Evolutionary conservation across 805 yeast genomes (phyloP).

Genomic region (Candida pseudofarinosa): DNA sequence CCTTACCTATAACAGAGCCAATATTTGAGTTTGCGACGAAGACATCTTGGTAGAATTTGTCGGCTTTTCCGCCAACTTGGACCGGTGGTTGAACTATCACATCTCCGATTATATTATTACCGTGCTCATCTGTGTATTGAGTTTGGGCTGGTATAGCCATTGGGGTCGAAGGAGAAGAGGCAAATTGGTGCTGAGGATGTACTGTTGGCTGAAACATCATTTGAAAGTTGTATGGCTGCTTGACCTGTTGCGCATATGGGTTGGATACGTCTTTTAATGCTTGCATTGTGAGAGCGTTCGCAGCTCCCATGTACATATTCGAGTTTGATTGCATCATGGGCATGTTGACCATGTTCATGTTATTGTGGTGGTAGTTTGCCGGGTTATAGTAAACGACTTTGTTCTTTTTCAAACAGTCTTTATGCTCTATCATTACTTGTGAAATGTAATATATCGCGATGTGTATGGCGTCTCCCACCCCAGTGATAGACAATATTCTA

Average conservation of each 20-base stretch:
- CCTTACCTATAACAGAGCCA: constrained; percentile 83
- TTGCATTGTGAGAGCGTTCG: constrained; percentile 16
- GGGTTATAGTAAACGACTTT: constrained; percentile 61
- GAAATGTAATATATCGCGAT: constrained; percentile 75
- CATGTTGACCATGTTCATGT: constrained; percentile 14
- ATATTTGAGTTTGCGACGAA: constrained; percentile 74
- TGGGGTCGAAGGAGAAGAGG: constrained; percentile 8
- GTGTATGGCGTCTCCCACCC: constrained; percentile 85
- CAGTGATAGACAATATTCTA: constrained; percentile 62
- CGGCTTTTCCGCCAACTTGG: constrained; percentile 33
- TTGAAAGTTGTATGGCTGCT: constrained; percentile 32
- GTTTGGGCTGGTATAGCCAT: constrained; percentile 27
- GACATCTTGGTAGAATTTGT: constrained; percentile 62
- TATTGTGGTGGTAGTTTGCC: constrained; percentile 33
- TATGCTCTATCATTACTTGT: constrained; percentile 61
- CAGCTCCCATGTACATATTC: constrained; percentile 15
- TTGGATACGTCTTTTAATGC: constrained; percentile 14
- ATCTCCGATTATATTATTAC: constrained; percentile 41
- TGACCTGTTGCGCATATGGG: constrained; percentile 12
- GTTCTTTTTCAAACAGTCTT: constrained; percentile 47
- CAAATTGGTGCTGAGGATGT: constrained; percentile 27
- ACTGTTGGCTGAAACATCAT: constrained; percentile 38
- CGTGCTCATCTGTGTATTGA: constrained; percentile 41
- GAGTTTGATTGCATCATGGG: constrained; percentile 12
- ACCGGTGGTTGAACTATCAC: constrained; percentile 39